Percentiles rank a stretch among this genome's conserved stretches.
Evolutionary conservation across 805 yeast species (phyloP).

Genomic region (Yarrowia sp.): DNA sequence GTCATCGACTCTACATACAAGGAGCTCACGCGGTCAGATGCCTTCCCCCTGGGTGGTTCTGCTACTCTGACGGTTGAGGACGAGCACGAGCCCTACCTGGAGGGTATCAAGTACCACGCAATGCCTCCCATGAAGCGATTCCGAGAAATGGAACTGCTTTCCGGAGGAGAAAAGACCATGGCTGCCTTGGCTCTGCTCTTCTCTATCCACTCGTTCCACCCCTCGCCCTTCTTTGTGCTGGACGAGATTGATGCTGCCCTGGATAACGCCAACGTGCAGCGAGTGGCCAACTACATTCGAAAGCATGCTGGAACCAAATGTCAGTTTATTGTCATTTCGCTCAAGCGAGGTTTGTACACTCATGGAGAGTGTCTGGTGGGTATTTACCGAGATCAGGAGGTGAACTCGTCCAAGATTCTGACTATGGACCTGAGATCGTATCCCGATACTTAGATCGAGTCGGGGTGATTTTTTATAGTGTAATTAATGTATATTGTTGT

Average conservation of each 20-base stretch:
- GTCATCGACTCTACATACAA: conserved; percentile 76
- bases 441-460: neutral
- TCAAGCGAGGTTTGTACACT: conserved; percentile 84
- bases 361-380: conserved; percentile 90
- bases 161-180: conserved; percentile 96
- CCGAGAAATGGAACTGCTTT: conserved; percentile 84
- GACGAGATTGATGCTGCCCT: conserved; percentile 99
- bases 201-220: conserved; percentile 85
- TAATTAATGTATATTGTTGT: neutral
- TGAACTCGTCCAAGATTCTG: conserved; percentile 33
- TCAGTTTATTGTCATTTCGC: conserved; percentile 89
- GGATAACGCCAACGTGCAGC: conserved; percentile 82
- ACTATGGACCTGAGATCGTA: conserved; percentile 32
- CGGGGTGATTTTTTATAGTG: neutral
- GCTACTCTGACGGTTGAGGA: conserved; percentile 85
- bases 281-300: conserved; percentile 81
- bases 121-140: conserved; percentile 96
- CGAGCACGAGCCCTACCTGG: conserved; percentile 81
- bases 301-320: conserved; percentile 62
- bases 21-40: conserved; percentile 71
- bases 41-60: conserved; percentile 85
- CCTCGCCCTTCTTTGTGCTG: conserved; percentile 91
- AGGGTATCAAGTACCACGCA: conserved; percentile 86
- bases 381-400: conserved; percentile 51
- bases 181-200: conserved; percentile 92